phyloP scores from a whole-genome alignment of 2,329 filamentous ascomycete species.

The Claviceps quebecensis region DNA sequence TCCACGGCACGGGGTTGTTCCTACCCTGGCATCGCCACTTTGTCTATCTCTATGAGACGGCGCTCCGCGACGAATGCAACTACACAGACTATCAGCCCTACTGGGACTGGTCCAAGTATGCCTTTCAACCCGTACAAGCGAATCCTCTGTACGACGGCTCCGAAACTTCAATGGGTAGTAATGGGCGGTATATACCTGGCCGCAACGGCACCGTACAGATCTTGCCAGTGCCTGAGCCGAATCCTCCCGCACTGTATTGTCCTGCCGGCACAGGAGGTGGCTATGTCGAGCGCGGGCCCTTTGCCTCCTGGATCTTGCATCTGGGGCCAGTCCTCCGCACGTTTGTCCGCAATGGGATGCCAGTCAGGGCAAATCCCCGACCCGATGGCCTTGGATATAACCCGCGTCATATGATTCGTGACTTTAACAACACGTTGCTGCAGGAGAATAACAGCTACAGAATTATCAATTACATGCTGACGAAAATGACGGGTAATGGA shows the following conservation, averaged over 20 bases:
- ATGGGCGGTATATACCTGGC: not conserved
- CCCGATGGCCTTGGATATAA: constrained; percentile 1
- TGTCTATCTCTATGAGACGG: constrained; percentile 22
- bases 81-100: constrained; percentile 14
- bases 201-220: not conserved
- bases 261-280: constrained; percentile 3
- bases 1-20: not conserved
- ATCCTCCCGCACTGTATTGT: not conserved
- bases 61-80: constrained; percentile 26
- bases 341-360: not conserved
- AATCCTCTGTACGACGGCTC: constrained; percentile 4
- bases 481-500: not conserved
- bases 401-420: constrained; percentile 5
- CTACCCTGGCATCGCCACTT: constrained; percentile 28
- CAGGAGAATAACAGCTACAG: not conserved
- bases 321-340: not conserved
- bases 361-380: not conserved
- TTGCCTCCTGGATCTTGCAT: not conserved
- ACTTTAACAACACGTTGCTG: not conserved
- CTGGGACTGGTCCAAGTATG: constrained; percentile 2
- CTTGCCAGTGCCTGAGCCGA: not conserved
- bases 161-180: not conserved
- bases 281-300: constrained; percentile 1
- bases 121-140: not conserved
- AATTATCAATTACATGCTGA: not conserved